Evolutionary conservation across 768 basidiomycete species (phyloP).

Genomic region (Tricholoma flavovirens): DNA sequence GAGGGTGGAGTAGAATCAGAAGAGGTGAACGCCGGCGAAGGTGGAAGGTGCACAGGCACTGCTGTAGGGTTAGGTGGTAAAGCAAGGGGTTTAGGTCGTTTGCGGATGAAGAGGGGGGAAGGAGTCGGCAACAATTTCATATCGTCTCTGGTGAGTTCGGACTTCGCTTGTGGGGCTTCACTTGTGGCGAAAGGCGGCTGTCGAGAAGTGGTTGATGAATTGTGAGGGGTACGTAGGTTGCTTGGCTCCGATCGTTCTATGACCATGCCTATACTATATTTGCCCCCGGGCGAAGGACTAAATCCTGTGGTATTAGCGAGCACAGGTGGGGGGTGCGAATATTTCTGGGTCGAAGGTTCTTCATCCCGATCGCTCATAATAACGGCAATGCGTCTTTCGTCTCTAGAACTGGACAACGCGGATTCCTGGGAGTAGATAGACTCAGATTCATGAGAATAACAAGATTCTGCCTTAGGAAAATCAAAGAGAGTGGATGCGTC

Average conservation of each 20-base stretch:
- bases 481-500: neutral
- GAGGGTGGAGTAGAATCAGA: constrained; percentile 37
- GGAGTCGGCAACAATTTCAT: constrained; percentile 30
- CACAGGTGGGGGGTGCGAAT: neutral
- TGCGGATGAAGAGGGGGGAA: constrained; percentile 32
- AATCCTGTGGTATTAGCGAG: neutral
- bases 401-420: neutral
- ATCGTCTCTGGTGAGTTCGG: constrained; percentile 8
- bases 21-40: constrained; percentile 28
- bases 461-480: neutral
- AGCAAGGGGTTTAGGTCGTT: constrained; percentile 34
- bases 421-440: neutral
- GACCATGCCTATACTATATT: constrained; percentile 9
- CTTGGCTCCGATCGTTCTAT: constrained; percentile 16
- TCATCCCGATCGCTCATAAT: neutral
- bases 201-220: constrained; percentile 19
- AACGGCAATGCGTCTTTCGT: neutral
- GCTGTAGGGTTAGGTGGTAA: constrained; percentile 24
- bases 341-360: neutral
- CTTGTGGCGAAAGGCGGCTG: constrained; percentile 17
- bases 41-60: constrained; percentile 20
- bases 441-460: neutral
- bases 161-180: constrained; percentile 2
- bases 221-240: constrained; percentile 15
- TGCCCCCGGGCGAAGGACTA: neutral